Conservation (phyloP, 192 early-diverging fungal species). For the Coemansia sp. region DNA sequence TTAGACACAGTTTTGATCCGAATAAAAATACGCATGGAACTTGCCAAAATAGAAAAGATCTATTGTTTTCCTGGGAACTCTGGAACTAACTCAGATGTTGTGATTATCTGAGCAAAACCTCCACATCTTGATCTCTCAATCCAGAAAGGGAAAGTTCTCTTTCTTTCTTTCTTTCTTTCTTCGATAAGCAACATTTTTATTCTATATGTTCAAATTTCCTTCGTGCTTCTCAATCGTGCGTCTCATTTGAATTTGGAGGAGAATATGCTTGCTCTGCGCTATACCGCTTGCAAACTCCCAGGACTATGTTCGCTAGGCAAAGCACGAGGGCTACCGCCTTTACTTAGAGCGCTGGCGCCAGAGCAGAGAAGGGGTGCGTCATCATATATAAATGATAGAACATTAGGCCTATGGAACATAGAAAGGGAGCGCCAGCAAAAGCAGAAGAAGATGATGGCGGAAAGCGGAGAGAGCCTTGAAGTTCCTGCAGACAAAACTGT, state of each 20-base stretch:
- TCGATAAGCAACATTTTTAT: conserved; percentile 1
- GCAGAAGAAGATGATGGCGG: not conserved
- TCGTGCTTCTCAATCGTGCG: not conserved
- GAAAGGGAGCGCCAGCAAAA: conserved; percentile 31
- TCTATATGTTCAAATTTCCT: not conserved
- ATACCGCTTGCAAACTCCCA: not conserved
- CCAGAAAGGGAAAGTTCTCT: not conserved
- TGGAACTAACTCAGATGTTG: too few relatives aligned
- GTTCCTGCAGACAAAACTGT: not conserved
- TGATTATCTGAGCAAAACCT: too few relatives aligned
- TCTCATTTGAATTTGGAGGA: not conserved
- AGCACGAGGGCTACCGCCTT: not conserved
- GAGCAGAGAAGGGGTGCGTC: not conserved
- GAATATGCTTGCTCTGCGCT: conserved; percentile 14
- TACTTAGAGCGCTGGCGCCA: not conserved
- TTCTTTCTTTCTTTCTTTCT: not conserved
- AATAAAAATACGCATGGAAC: too few relatives aligned
- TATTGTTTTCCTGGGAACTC: too few relatives aligned
- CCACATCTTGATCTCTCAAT: too few relatives aligned
- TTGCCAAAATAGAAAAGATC: too few relatives aligned
- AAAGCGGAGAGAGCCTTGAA: not conserved
- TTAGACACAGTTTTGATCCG: too few relatives aligned
- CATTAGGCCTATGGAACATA: conserved; percentile 20
- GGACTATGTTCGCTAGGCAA: not conserved
- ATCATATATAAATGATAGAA: not conserved